Evolutionary conservation across 192 early-diverging fungal genomes (phyloP).

Genomic region (Mortierella hygrophila): DNA sequence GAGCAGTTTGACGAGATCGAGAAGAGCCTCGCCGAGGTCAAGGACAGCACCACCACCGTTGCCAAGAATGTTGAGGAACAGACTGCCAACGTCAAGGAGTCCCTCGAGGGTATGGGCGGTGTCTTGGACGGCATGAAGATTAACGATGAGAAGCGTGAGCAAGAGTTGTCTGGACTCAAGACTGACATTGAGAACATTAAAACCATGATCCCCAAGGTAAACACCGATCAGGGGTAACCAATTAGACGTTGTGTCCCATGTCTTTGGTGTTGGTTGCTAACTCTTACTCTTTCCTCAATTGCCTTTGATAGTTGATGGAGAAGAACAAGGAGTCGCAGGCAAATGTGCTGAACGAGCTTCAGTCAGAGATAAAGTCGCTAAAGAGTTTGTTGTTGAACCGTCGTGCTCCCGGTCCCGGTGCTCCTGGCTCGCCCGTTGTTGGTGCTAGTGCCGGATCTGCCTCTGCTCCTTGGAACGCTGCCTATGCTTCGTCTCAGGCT

Average conservation of each 20-base stretch:
- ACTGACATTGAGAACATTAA: slow-evolving; percentile 79
- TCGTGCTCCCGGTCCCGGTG: slow-evolving; percentile 62
- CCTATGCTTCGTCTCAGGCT: slow-evolving; percentile 19
- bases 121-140: slow-evolving; percentile 73
- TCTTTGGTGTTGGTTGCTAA: not conserved
- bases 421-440: not conserved
- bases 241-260: not conserved
- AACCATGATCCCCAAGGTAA: slow-evolving; percentile 82
- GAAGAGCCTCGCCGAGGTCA: slow-evolving; percentile 54
- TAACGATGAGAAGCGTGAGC: slow-evolving; percentile 72
- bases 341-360: slow-evolving; percentile 80
- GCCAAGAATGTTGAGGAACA: slow-evolving; percentile 75
- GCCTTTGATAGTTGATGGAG: slow-evolving; percentile 72
- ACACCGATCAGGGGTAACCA: not conserved
- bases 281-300: not conserved
- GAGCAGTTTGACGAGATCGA: slow-evolving; percentile 69
- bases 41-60: slow-evolving; percentile 44
- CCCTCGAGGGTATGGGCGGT: slow-evolving; percentile 74
- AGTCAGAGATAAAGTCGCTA: slow-evolving; percentile 94
- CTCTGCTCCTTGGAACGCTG: slow-evolving; percentile 56
- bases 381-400: slow-evolving; percentile 92
- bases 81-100: slow-evolving; percentile 79
- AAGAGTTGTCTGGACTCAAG: slow-evolving; percentile 80
- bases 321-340: slow-evolving; percentile 79
- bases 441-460: slow-evolving; percentile 35